Percentiles rank a stretch among this genome's conserved stretches.
Conservation (phyloP, 2,329 filamentous ascomycete species). For the Fusarium graminum region DNA sequence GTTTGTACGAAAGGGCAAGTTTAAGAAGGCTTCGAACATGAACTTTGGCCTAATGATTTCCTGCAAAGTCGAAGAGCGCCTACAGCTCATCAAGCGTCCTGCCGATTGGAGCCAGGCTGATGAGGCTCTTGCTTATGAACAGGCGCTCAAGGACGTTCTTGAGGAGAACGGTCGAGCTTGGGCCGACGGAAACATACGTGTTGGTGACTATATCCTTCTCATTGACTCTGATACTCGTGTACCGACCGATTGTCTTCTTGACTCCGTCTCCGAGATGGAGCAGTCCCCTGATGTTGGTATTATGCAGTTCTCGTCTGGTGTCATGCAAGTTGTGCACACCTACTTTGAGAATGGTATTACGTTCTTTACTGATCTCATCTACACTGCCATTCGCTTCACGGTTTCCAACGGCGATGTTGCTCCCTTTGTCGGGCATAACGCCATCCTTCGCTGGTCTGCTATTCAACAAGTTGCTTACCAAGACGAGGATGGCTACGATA, state of each 20-base stretch:
- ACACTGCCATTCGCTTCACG: conserved; percentile 82
- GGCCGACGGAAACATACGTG: conserved; percentile 87
- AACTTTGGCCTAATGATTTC: conserved; percentile 77
- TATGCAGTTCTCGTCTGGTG: conserved; percentile 81
- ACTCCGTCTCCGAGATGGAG: conserved; percentile 86
- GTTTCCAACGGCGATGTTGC: conserved; percentile 82
- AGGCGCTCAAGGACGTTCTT: conserved; percentile 74
- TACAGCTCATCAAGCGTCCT: conserved; percentile 68
- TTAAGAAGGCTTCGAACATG: conserved; percentile 81
- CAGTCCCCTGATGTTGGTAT: conserved; percentile 82
- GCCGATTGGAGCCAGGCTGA: conserved; percentile 76
- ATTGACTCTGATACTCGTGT: conserved; percentile 86
- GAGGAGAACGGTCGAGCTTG: conserved; percentile 77
- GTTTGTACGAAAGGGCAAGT: conserved; percentile 74
- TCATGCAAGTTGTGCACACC: conserved; percentile 82
- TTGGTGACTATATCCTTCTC: conserved; percentile 83
- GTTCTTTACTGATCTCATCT: conserved; percentile 80
- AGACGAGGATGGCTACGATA: conserved; percentile 79
- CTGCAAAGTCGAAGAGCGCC: conserved; percentile 77
- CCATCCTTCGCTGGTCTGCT: conserved; percentile 80
- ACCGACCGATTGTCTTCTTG: conserved; percentile 80
- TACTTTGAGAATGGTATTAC: conserved; percentile 80
- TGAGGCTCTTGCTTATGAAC: conserved; percentile 75
- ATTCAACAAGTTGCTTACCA: conserved; percentile 79
- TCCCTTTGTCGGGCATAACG: conserved; percentile 86